Base-by-base conservation (phyloP, 129 eudicot species). In the Oenanthe sinensis region DNA sequence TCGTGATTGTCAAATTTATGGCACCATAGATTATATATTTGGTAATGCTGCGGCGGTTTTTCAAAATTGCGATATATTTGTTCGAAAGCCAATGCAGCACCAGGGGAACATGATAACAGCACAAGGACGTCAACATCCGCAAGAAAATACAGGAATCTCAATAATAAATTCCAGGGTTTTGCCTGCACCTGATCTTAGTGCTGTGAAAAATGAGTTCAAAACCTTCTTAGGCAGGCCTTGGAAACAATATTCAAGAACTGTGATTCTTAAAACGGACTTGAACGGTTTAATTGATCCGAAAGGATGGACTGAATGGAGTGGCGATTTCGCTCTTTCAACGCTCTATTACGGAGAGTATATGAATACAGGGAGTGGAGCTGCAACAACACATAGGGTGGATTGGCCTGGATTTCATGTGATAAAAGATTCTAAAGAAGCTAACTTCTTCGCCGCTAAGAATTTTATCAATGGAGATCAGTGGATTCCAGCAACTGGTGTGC, bases 401-500 rank as follows among this genome's bases (percentile, higher is more conserved):
- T 89, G 93, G 93, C 86, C 86, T 13, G 93, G 91, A 2, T 87
- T 80, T 77, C 93, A 85, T 68, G 89, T 87, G 72, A 33, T 89
- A 22, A 70, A 47, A 6, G 82, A 77, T 78, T 46, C 82, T 3
- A 0, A 12, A 13, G 93, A 87, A 40, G 93, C 88, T 8, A 46
- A 69, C 24, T 74, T 49, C 19, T 89, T 89, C 39, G 45, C 83
- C 0, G 89, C 82, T 0, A 65, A 47, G 73, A 83, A 83, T 43
- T 89, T 89, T 52, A 83, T 94, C 69, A 90, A 85, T 5, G 93
- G 96, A 5, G 90, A 80, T 19, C 30, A 45, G 4, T 94, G 98
- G 98, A 85, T 94, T 74, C 93, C 90, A 75, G 85, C 78, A 2
- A 87, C 87, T 2, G 93, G 93, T 2, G 96, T 91, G 65, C 98